Evolutionary conservation across 1,284 basidiomycete genomes (phyloP).

Genomic region (Pseudozyma thailandica): DNA sequence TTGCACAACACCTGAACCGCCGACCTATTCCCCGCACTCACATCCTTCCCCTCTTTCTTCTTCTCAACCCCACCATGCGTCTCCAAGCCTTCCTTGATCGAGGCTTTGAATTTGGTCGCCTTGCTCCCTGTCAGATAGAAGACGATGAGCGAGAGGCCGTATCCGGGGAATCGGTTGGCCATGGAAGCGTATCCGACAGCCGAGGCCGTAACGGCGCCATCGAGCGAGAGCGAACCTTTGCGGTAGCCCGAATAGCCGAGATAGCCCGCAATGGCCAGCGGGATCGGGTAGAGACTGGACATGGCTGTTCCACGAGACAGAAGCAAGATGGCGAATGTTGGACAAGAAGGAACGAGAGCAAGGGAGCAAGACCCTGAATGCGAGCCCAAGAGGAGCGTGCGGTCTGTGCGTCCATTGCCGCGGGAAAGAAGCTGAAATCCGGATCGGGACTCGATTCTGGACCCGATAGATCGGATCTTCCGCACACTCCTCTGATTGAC

Average conservation of each 20-base stretch:
- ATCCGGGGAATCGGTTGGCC: constrained; percentile 56
- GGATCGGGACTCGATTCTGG: too few relatives aligned
- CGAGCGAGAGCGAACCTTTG: constrained; percentile 54
- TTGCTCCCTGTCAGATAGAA: constrained; percentile 78
- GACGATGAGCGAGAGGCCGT: constrained; percentile 53
- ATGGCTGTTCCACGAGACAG: background rate
- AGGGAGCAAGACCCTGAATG: background rate
- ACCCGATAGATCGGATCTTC: too few relatives aligned
- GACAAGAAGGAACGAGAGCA: background rate
- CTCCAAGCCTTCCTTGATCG: constrained; percentile 79
- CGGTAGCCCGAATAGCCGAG: constrained; percentile 46
- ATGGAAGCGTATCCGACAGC: constrained; percentile 56
- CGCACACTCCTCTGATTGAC: too few relatives aligned
- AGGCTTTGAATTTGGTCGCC: constrained; percentile 79
- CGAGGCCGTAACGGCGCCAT: constrained; percentile 52
- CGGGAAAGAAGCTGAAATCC: background rate
- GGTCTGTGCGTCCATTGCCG: constrained; percentile 4
- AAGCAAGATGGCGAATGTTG: background rate
- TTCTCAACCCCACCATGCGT: constrained; percentile 7
- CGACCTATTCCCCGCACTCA: constrained; percentile 44
- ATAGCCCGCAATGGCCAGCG: constrained; percentile 28
- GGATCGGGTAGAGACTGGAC: constrained; percentile 23
- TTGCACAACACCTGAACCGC: constrained; percentile 60
- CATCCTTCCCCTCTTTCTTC: constrained; percentile 20
- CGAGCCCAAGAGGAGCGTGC: background rate